phyloP scores from a whole-genome alignment of 2,329 filamentous ascomycete genomes.

The Macrophomina pseudophaseolina region DNA sequence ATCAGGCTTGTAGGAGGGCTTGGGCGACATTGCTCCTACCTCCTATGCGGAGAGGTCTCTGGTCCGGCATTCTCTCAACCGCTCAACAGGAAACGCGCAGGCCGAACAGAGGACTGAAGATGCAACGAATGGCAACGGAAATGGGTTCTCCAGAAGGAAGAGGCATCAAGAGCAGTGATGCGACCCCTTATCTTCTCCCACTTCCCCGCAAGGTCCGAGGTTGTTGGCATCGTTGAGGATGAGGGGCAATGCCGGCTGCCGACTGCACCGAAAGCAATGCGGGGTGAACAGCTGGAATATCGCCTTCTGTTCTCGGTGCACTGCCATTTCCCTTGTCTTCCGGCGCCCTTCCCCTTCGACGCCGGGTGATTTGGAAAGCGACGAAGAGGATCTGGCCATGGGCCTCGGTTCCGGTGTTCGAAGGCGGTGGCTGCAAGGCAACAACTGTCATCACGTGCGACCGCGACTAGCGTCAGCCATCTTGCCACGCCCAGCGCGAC shows the following conservation, averaged over 20 bases:
- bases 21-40: neutral
- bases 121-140: neutral
- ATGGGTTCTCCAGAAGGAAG: neutral
- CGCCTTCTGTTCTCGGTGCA: too few relatives aligned
- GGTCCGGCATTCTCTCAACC: neutral
- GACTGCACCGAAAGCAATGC: constrained; percentile 1
- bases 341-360: too few relatives aligned
- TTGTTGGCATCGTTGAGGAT: neutral
- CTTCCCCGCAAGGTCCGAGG: constrained; percentile 17
- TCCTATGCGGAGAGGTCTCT: constrained; percentile 18
- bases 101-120: neutral
- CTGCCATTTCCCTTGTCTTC: too few relatives aligned
- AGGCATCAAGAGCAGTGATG: too few relatives aligned
- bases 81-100: neutral
- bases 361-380: neutral
- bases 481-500: constrained; percentile 19
- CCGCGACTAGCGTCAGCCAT: neutral
- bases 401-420: neutral
- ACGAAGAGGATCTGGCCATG: neutral
- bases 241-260: constrained; percentile 4
- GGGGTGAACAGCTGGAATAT: constrained; percentile 1
- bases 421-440: neutral
- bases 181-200: neutral
- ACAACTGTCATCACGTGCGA: constrained; percentile 11
- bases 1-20: too few relatives aligned